These are phyloP conservation scores for Lachnellula arida DNA, from an alignment of 2,329 filamentous ascomycete genomes.

Conservation along the genomic window DNA sequence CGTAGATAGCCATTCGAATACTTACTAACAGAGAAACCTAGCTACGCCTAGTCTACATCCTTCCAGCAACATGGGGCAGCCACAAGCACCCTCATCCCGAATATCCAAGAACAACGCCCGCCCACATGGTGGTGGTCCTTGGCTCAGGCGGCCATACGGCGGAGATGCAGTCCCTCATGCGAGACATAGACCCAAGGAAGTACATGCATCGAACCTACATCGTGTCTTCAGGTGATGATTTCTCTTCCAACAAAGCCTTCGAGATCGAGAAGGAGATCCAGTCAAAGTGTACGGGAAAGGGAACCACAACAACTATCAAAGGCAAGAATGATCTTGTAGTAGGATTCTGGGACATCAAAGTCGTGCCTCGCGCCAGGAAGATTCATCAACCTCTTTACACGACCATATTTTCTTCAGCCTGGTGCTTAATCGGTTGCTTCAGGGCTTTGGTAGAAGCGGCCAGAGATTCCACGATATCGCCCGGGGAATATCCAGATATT, in stretches of 20 bases:
- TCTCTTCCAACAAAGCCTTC: constrained; percentile 59
- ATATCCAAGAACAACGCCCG: constrained; percentile 33
- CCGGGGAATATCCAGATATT: constrained; percentile 57
- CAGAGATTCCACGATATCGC: constrained; percentile 28
- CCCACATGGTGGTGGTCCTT: constrained; percentile 73
- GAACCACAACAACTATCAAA: constrained; percentile 6
- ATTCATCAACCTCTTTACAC: constrained; percentile 79
- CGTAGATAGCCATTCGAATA: neutral
- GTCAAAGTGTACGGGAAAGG: constrained; percentile 16
- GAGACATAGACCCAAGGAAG: constrained; percentile 47
- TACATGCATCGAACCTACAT: constrained; percentile 69
- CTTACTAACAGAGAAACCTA: neutral
- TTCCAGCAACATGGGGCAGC: constrained; percentile 15
- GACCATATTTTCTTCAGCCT: constrained; percentile 63
- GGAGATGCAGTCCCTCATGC: constrained; percentile 86
- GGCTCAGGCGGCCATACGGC: constrained; percentile 93
- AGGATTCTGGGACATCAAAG: constrained; percentile 42
- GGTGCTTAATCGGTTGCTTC: constrained; percentile 60
- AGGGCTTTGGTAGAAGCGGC: constrained; percentile 43
- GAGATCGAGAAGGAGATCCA: constrained; percentile 54
- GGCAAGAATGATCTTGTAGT: constrained; percentile 16
- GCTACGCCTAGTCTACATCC: constrained; percentile 30
- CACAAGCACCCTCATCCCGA: constrained; percentile 5
- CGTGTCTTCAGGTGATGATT: constrained; percentile 68
- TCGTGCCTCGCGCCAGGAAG: constrained; percentile 69